Percentiles rank a stretch among this genome's conserved stretches.
Evolutionary conservation across 768 basidiomycete species (phyloP).

Genomic region (Russula sp.): DNA sequence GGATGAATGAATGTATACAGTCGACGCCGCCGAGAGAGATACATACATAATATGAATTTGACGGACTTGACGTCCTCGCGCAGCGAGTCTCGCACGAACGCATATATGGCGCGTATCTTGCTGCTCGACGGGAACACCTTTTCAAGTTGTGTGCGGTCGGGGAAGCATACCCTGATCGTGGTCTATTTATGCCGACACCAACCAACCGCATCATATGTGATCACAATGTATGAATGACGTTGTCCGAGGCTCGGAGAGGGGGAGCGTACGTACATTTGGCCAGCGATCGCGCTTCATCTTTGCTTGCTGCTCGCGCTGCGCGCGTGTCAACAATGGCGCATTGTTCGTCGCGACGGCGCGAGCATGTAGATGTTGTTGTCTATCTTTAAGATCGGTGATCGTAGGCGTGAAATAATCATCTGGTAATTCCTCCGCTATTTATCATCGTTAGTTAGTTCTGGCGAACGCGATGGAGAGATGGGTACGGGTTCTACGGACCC

Average conservation of each 20-base stretch:
- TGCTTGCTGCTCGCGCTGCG: constrained; percentile 58
- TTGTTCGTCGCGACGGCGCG: constrained; percentile 61
- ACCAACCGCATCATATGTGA: no score
- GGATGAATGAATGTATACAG: background rate
- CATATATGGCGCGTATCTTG: constrained; percentile 81
- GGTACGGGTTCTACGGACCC: constrained; percentile 10
- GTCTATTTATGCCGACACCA: constrained; percentile 47
- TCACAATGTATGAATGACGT: no score
- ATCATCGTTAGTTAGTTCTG: background rate
- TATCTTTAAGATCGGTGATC: constrained; percentile 62
- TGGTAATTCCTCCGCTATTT: constrained; percentile 44
- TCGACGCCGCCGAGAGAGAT: constrained; percentile 18
- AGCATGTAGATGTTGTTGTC: constrained; percentile 60
- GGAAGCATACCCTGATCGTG: constrained; percentile 75
- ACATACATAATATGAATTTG: constrained; percentile 81
- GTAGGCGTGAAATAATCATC: constrained; percentile 77
- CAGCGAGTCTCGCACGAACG: constrained; percentile 71
- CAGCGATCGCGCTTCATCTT: constrained; percentile 62
- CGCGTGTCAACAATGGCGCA: constrained; percentile 67
- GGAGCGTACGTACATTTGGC: constrained; percentile 54
- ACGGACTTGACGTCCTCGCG: constrained; percentile 71
- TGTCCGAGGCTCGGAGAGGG: no score
- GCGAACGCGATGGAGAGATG: background rate
- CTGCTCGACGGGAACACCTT: constrained; percentile 70
- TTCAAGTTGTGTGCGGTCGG: constrained; percentile 79